Evolutionary conservation across 345 rosid species (phyloP), one percentile per base, ranked within the genome.

Genomic region (Luvunga scandens): DNA sequence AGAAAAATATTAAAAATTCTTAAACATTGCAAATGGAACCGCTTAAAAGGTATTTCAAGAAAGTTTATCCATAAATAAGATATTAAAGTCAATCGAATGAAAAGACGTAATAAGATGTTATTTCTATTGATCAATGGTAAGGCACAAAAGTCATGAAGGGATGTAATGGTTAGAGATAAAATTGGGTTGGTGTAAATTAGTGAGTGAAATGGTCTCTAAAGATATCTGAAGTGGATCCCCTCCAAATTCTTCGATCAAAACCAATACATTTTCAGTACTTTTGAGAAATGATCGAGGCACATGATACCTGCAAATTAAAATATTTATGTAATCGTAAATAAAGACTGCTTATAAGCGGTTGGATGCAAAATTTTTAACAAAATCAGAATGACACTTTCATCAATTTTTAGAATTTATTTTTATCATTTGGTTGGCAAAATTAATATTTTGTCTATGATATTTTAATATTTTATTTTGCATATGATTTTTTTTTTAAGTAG

Each of bases 201-300:
- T 66, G n/a, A 77, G 65, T 4, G 90, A 79, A 66, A 91, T 81
- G 45, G 90, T 85, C 77, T 85, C 75, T 81, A 95, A 77, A 6
- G 94, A 73, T 25, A 91, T 84, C 2, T 81, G 80, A 36, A 85
- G 84, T 69, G 98, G 97, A 75, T 95, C 85, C 22, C 99, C 96
- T 18, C 86, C 83, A 16, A 82, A 85, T 77, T 93, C 98, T 81
- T 93, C 99, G 6, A 90, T 59, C 38, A 93, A 66, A 65, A 95
- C 82, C 61, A 95, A 75, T 4, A 89, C 70, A 74, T 93, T 95
- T 30, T 75, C 85, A 4, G 66, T 53, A 56, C 87, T 83, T 63
- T 91, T 87, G 48, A 95, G 79, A 80, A 93, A 95, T 22, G 88
- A 80, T 48, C 91, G 84, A 63, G 99, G 99, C 66, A 95, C 88